phyloP scores from a whole-genome alignment of 1,284 basidiomycete species.

The Sporisorium graminicola region DNA sequence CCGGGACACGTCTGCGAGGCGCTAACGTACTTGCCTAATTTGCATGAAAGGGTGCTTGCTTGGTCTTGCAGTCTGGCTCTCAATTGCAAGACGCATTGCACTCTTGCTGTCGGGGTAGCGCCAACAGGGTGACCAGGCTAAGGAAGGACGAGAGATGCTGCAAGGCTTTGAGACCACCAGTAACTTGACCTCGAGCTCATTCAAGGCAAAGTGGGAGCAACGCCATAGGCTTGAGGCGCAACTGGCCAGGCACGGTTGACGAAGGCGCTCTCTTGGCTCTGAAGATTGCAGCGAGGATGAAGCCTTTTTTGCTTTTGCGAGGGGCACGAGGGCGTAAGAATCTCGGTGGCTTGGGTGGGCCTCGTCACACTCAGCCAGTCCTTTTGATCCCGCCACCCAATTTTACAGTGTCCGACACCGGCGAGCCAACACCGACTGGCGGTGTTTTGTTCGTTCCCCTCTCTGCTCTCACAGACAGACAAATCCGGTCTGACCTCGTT shows the following conservation, averaged over 20 bases:
- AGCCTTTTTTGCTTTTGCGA: not conserved
- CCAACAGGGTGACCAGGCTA: not conserved
- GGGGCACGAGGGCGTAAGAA: not conserved
- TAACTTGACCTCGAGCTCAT: constrained; percentile 3
- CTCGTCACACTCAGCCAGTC: constrained; percentile 10
- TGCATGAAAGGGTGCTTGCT: constrained; percentile 7
- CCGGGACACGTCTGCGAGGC: not conserved
- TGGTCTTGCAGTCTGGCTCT: not conserved
- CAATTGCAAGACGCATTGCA: not conserved
- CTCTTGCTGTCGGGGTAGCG: not conserved
- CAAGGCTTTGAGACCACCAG: not conserved
- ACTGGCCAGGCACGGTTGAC: not conserved
- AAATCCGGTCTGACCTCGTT: too few relatives aligned
- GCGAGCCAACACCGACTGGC: constrained; percentile 5
- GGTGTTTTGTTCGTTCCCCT: not conserved
- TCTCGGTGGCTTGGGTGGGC: constrained; percentile 2
- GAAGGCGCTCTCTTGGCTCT: not conserved
- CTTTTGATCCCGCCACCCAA: not conserved
- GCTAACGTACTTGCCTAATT: not conserved
- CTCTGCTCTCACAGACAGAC: not conserved
- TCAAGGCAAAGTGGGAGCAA: not conserved
- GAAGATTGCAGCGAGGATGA: not conserved
- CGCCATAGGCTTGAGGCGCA: not conserved
- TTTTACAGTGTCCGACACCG: constrained; percentile 9
- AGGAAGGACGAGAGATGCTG: not conserved